phyloP scores from a whole-genome alignment of 176 grass and related monocot species.

The Phoenix roebelenii region DNA sequence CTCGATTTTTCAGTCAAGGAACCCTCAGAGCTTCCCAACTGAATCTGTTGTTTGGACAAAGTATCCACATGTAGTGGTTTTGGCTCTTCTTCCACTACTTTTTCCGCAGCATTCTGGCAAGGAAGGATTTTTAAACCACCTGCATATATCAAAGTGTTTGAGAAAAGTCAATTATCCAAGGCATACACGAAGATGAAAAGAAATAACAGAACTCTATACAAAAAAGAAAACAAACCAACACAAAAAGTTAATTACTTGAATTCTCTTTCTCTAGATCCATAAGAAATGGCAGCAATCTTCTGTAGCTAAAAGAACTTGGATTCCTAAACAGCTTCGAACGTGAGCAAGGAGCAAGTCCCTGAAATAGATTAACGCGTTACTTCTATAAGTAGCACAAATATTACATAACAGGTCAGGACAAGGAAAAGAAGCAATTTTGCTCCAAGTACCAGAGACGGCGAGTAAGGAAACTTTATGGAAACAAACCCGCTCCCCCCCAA shows the following conservation, averaged over 20 bases:
- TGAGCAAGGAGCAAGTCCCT: conserved; percentile 33
- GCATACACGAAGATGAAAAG: too few species aligned
- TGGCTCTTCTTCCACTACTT: conserved; percentile 4
- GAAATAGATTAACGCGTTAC: conserved; percentile 18
- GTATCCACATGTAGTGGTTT: neutral
- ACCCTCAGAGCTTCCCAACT: neutral
- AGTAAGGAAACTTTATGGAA: too few species aligned
- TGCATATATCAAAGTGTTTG: conserved; percentile 15
- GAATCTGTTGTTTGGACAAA: neutral
- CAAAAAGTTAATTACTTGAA: conserved; percentile 3
- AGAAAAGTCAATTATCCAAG: conserved; percentile 5
- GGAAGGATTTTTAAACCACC: conserved; percentile 10
- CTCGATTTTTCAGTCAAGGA: conserved; percentile 17
- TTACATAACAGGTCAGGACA: too few species aligned
- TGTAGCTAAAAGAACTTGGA: conserved; percentile 69
- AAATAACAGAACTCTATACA: neutral
- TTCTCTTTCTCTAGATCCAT: conserved; percentile 48
- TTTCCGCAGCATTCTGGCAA: conserved; percentile 9
- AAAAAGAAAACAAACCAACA: neutral
- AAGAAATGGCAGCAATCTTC: conserved; percentile 80
- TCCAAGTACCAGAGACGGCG: too few species aligned
- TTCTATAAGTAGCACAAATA: too few species aligned
- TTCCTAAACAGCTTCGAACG: conserved; percentile 49
- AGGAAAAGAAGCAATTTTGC: too few species aligned
- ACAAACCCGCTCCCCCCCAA: too few species aligned